These are phyloP conservation scores for Colletotrichum trifolii DNA, from an alignment of 2,329 filamentous ascomycete species.

Conservation along the genomic window DNA sequence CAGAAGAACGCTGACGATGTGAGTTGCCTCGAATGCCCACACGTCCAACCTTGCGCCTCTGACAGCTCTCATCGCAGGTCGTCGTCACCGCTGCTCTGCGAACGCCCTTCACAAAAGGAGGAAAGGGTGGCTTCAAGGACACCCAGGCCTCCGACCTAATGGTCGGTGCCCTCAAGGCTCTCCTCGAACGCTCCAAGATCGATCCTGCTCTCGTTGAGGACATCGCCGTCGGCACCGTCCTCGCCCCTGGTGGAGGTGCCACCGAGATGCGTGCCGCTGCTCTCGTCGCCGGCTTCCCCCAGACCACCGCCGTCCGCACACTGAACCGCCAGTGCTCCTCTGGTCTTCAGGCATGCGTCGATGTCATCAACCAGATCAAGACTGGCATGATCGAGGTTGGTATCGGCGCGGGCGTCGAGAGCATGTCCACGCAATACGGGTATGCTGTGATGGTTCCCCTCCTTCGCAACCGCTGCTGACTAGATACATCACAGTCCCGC, in stretches of 20 bases:
- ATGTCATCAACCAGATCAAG: slow-evolving; percentile 93
- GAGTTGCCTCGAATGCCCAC: slow-evolving; percentile 36
- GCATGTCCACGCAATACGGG: slow-evolving; percentile 95
- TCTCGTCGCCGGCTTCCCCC: slow-evolving; percentile 90
- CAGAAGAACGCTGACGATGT: slow-evolving; percentile 77
- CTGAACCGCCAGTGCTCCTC: slow-evolving; percentile 96
- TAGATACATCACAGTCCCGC: slow-evolving; percentile 65
- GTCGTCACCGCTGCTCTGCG: slow-evolving; percentile 94
- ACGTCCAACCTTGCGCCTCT: slow-evolving; percentile 36
- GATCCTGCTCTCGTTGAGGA: slow-evolving; percentile 91
- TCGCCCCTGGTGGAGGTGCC: slow-evolving; percentile 91
- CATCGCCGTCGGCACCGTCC: slow-evolving; percentile 89
- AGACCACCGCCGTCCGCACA: slow-evolving; percentile 83
- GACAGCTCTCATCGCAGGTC: slow-evolving; percentile 61
- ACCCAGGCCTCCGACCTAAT: slow-evolving; percentile 88
- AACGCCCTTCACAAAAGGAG: slow-evolving; percentile 91
- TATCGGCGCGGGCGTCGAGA: slow-evolving; percentile 94
- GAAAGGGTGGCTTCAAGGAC: slow-evolving; percentile 96
- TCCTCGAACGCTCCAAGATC: slow-evolving; percentile 88
- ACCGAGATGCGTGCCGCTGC: slow-evolving; percentile 96
- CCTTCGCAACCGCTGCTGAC: slow-evolving; percentile 11
- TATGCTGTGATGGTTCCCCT: slow-evolving; percentile 51
- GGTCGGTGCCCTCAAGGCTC: slow-evolving; percentile 81
- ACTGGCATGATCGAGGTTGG: slow-evolving; percentile 95
- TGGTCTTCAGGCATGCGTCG: slow-evolving; percentile 90